Evolutionary conservation across 2,329 filamentous ascomycete genomes (phyloP), one percentile per base, ranked within the genome.

Genomic region (Trichophyton equinum): DNA sequence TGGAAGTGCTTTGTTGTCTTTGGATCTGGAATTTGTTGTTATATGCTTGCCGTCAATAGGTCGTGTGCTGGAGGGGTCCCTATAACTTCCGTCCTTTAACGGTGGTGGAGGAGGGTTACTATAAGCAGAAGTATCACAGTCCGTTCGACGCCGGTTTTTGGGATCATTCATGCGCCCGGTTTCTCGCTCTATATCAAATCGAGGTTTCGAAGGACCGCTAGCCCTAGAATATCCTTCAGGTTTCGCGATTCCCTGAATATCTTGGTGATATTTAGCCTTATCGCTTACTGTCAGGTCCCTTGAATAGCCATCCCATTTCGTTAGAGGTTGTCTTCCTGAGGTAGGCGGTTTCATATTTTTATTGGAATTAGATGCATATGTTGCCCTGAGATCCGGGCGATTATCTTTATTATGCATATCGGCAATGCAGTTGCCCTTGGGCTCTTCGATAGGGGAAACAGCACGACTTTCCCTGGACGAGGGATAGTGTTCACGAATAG

Each of bases 41-140:
- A 20, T 3, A 6, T 9, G 18, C 46, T 51, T 22, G 11, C 15
- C 27, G 4, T 27, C 51, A 13, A 6, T 18, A 33, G 15, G 51
- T 15, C 42, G 18, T 44, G 36, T 44, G 25, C 20, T 58, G 13
- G 56, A 58, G n/a, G 18, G 56, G 6, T 13, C 18, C 15, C 51
- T 36, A 55, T 55, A 36, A 5, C 85, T 89, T 42, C 84, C 83
- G 18, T 87, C 87, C 67, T 85, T 85, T 88, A 88, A 91, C 61
- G 84, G 76, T 59, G 77, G 74, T 49, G 73, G 72, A 51, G 51
- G 51, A 55, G 51, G 51, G 6, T 36, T 55, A n/a, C 27, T 15
- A 20, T 55, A 22, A 18, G 76, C 59, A 76, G 73, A 63, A 75
- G 67, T 65, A 71, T 72, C 22, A 68, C 75, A 11, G 68, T 76